Evolutionary conservation across 345 rosid genomes (phyloP), one percentile per base, ranked within the genome.

Genomic region (Gossypium mustelinum): DNA sequence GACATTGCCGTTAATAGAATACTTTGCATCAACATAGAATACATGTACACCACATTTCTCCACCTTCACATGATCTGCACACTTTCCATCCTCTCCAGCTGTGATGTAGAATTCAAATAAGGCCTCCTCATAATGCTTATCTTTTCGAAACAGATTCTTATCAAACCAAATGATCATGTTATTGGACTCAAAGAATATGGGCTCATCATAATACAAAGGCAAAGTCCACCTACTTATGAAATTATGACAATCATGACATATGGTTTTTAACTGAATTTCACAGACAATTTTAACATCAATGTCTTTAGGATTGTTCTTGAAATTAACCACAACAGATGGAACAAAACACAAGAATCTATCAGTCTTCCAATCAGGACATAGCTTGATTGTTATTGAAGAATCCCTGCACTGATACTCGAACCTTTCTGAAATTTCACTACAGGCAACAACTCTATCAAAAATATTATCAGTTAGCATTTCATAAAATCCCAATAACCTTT

Each of bases 1-100:
- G 66, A 14, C n/a, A 61, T 7, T 29, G 44, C 4, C 29, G 4
- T 14, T 43, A 29, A 16, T 29, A 27, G 44, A 27, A 61, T 44
- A 27, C 20, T 27, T 9, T 4, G 66, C 66, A 61, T 61, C 66
- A 8, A 61, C 66, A 61, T 61, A 61, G 14, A 61, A 61, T 8
- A 34, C 52, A 61, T 27, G 66, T 1, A 61, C 66, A 61, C 66
- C 44, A 14, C 66, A 61, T 27, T 61, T 61, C 66, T 61, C 66
- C 66, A 61, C 66, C 44, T 61, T 61, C 18, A 61, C 14, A 27
- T 61, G 44, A 61, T 61, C 66, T 29, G 16, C 18, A 61, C 18
- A n/a, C 18, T 14, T 27, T 7, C 43, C 44, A 61, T 29, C 43
- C 14, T 61, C 43, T 29, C 29, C 13, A 61, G 43, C 18, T 27